Evolutionary conservation across 495 filamentous ascomycete genomes (phyloP).

Genomic region (Cudoniella acicularis): DNA sequence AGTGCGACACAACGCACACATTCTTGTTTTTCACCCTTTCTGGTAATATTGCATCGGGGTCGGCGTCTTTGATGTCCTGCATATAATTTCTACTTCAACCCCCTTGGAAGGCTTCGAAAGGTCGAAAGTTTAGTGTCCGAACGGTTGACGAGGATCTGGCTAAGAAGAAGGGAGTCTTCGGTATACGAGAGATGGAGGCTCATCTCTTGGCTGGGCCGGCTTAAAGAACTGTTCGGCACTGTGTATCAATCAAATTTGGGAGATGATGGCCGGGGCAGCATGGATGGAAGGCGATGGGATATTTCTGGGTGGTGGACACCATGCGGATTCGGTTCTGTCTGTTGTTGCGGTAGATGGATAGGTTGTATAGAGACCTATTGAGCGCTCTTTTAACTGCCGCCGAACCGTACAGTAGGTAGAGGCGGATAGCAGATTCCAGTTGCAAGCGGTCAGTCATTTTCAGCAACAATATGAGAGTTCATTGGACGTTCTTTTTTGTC

Average conservation of each 20-base stretch:
- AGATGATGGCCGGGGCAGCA: not conserved
- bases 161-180: slow-evolving; percentile 4
- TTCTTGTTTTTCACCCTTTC: slow-evolving; percentile 22
- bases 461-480: slow-evolving; percentile 25
- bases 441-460: slow-evolving; percentile 19
- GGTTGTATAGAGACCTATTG: slow-evolving; percentile 17
- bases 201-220: not conserved
- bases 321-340: no score
- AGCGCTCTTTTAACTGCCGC: not conserved
- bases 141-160: not conserved
- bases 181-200: slow-evolving; percentile 15
- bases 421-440: not conserved
- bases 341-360: slow-evolving; percentile 6
- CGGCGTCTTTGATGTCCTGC: slow-evolving; percentile 22
- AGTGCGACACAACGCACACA: slow-evolving; percentile 16
- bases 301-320: not conserved
- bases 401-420: not conserved
- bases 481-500: slow-evolving; percentile 20
- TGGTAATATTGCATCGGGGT: slow-evolving; percentile 29
- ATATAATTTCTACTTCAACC: slow-evolving; percentile 22
- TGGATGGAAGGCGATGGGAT: not conserved
- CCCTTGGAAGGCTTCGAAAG: not conserved
- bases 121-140: not conserved
- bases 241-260: slow-evolving; percentile 25
- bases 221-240: slow-evolving; percentile 6